A percentile compares a stretch with the other conserved stretches of the same genome.
These are phyloP conservation scores for Ophiostoma australiae DNA, from an alignment of 2,329 filamentous ascomycete species.

Conservation along the genomic window DNA sequence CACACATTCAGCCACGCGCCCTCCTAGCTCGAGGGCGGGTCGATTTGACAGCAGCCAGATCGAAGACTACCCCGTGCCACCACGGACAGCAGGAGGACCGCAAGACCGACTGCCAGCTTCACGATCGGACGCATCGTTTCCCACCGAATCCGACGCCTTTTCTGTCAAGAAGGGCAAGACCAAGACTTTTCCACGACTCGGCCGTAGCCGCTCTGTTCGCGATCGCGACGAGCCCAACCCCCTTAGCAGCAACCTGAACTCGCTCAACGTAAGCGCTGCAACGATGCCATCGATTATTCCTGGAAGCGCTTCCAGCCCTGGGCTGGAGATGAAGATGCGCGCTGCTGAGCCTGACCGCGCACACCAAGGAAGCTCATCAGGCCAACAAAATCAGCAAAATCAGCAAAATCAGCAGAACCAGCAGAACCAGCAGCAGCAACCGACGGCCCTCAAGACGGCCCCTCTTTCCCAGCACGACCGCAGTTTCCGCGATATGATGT, in stretches of 20 bases:
- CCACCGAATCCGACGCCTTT: conserved; percentile 7
- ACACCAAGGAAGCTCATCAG: conserved; percentile 25
- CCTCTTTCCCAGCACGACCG: conserved; percentile 60
- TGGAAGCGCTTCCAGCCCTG: conserved; percentile 21
- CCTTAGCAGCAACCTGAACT: conserved; percentile 20
- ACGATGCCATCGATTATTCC: not conserved
- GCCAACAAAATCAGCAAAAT: not conserved
- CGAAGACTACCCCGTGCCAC: conserved; percentile 26
- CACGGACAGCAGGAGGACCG: conserved; percentile 10
- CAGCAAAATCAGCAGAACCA: conserved; percentile 20
- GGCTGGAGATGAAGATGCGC: conserved; percentile 27
- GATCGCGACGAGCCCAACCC: conserved; percentile 43
- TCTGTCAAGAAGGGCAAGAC: conserved; percentile 47
- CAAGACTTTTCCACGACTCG: conserved; percentile 51
- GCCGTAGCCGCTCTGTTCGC: conserved; percentile 49
- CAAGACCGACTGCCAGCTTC: conserved; percentile 37
- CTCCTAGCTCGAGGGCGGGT: conserved; percentile 4
- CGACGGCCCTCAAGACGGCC: conserved; percentile 53
- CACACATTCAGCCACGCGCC: conserved; percentile 29
- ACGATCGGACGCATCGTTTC: conserved; percentile 50
- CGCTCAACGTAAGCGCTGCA: conserved; percentile 2
- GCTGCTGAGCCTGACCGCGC: conserved; percentile 35
- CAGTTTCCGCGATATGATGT: conserved; percentile 63
- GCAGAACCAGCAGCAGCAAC: conserved; percentile 9
- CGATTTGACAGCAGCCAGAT: conserved; percentile 33